phyloP scores from a whole-genome alignment of 192 early-diverging fungal genomes.

The Coemansia sp. region DNA sequence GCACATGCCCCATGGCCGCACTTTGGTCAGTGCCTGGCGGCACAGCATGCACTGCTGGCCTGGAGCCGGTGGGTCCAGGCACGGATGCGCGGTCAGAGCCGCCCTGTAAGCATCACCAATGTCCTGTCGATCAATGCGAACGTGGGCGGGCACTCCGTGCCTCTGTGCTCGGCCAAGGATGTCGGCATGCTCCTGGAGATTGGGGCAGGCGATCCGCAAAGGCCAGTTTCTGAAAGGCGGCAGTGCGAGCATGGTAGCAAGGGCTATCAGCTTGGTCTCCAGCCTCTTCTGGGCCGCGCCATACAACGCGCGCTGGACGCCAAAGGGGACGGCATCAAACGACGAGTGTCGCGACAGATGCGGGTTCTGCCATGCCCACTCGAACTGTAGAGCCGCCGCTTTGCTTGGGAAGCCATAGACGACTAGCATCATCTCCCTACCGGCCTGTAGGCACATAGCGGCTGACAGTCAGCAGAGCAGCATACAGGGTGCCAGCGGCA shows the following conservation, averaged over 20 bases:
- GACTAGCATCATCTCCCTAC: slow-evolving; percentile 42
- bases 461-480: no score
- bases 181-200: slow-evolving; percentile 7
- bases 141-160: slow-evolving; percentile 13
- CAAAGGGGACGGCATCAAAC: slow-evolving; percentile 13
- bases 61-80: slow-evolving; percentile 30
- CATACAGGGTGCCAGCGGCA: no score
- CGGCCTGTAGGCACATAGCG: background rate
- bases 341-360: slow-evolving; percentile 36
- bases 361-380: slow-evolving; percentile 51
- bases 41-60: slow-evolving; percentile 29
- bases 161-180: slow-evolving; percentile 3
- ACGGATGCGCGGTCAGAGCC: background rate
- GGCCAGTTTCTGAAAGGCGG: slow-evolving; percentile 42
- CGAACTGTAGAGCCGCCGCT: slow-evolving; percentile 36
- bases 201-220: slow-evolving; percentile 20
- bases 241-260: slow-evolving; percentile 25
- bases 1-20: slow-evolving; percentile 32
- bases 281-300: slow-evolving; percentile 29
- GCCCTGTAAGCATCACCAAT: slow-evolving; percentile 18
- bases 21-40: slow-evolving; percentile 3
- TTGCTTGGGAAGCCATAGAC: slow-evolving; percentile 46
- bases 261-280: slow-evolving; percentile 30
- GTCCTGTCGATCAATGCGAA: slow-evolving; percentile 5
- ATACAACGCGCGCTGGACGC: slow-evolving; percentile 21